A percentile compares a stretch with the other conserved stretches of the same genome.
Conservation (phyloP, 495 filamentous ascomycete species). For the Terfezia boudieri region DNA sequence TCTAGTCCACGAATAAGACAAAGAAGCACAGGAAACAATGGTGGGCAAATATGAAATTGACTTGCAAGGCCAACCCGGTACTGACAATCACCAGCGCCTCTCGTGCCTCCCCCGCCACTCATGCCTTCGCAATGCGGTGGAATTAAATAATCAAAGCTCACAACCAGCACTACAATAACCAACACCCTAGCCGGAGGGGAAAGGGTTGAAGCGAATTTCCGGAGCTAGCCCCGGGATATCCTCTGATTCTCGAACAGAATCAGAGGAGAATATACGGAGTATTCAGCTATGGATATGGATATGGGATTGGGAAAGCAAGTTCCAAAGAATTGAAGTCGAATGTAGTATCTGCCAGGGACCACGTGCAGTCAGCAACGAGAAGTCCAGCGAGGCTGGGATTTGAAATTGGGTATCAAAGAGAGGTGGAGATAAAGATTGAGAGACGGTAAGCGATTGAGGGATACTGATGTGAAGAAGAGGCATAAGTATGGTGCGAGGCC, state of each 20-base stretch:
- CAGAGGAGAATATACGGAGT: no score
- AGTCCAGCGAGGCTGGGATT: neutral
- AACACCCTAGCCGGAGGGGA: no score
- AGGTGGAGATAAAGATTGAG: neutral
- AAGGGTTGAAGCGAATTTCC: no score
- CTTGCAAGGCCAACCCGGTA: neutral
- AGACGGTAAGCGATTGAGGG: neutral
- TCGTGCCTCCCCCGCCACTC: neutral
- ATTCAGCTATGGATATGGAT: no score
- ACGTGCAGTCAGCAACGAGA: neutral
- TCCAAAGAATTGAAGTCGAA: neutral
- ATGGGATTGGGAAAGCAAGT: neutral
- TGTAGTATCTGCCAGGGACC: neutral
- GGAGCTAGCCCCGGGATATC: no score
- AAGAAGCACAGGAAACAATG: neutral
- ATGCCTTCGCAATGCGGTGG: no score
- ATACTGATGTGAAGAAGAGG: conserved; percentile 8
- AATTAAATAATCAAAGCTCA: no score
- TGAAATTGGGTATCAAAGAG: neutral
- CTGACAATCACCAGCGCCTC: neutral
- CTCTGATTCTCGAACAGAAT: no score
- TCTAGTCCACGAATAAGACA: neutral
- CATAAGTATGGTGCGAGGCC: no score
- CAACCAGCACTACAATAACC: no score
- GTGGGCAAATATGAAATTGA: neutral